Conservation (phyloP, 2,329 filamentous ascomycete species). For the Sarocladium oryzae region DNA sequence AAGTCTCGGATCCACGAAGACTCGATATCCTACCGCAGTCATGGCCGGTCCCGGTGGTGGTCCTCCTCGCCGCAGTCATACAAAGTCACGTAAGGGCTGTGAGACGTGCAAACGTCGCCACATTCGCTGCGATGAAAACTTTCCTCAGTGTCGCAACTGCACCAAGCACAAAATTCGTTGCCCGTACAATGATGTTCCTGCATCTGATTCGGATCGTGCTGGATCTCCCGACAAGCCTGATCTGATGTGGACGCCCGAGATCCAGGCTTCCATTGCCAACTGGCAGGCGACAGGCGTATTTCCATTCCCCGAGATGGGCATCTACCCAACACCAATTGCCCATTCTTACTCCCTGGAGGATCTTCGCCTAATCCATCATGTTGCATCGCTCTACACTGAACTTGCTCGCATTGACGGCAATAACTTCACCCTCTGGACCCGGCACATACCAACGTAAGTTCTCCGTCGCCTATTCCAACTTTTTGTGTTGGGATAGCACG, state of each 20-base stretch:
- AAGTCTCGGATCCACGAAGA: conserved; percentile 28
- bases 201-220: conserved; percentile 53
- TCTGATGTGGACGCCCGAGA: conserved; percentile 80
- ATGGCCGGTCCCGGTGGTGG: conserved; percentile 96
- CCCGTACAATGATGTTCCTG: conserved; percentile 87
- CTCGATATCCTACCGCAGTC: conserved; percentile 24
- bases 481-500: too few species aligned
- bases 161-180: conserved; percentile 98
- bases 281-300: conserved; percentile 83
- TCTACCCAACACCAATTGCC: conserved; percentile 69
- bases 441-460: conserved; percentile 83
- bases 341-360: conserved; percentile 70
- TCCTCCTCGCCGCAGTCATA: conserved; percentile 86
- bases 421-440: conserved; percentile 85
- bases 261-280: conserved; percentile 71
- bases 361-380: conserved; percentile 82
- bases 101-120: conserved; percentile 96
- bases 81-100: conserved; percentile 97
- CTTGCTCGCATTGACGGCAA: conserved; percentile 71
- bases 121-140: conserved; percentile 95
- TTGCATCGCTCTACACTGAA: conserved; percentile 79
- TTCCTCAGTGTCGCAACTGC: conserved; percentile 97
- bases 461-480: too few species aligned
- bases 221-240: conserved; percentile 57
- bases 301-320: conserved; percentile 58